Conservation (phyloP, 1,284 basidiomycete genomes). For the Boletus semigastroideus region DNA sequence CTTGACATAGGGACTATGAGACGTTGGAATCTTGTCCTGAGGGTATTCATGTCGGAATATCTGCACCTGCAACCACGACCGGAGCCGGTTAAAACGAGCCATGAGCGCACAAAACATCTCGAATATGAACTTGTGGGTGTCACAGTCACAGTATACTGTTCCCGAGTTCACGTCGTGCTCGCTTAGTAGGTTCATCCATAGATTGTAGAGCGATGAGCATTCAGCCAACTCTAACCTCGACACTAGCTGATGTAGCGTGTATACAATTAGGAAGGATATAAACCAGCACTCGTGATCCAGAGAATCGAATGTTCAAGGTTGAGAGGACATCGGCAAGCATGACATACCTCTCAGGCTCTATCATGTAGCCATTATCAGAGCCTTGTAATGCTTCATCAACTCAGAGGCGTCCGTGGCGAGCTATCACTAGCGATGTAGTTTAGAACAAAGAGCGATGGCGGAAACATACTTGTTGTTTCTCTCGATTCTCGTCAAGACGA, state of each 20-base stretch:
- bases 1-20: constrained; percentile 86
- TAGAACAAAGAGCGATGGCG: not conserved
- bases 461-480: constrained; percentile 39
- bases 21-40: constrained; percentile 86
- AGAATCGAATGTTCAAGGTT: not conserved
- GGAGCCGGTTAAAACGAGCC: constrained; percentile 1
- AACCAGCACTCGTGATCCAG: not conserved
- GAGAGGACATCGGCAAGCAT: not conserved
- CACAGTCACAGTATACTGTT: not conserved
- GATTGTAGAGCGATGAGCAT: not conserved
- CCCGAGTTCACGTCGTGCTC: constrained; percentile 2
- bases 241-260: constrained; percentile 1
- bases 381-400: constrained; percentile 47
- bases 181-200: constrained; percentile 24
- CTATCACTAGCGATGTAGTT: constrained; percentile 23
- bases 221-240: not conserved
- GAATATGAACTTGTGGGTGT: constrained; percentile 31
- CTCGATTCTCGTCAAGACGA: constrained; percentile 40
- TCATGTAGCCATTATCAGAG: constrained; percentile 35
- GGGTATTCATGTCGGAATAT: constrained; percentile 91
- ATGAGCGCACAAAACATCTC: constrained; percentile 15
- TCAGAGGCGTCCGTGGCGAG: constrained; percentile 42
- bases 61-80: constrained; percentile 62
- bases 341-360: not conserved
- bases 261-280: constrained; percentile 1